Percentiles rank a stretch among this genome's conserved stretches.
phyloP scores from a whole-genome alignment of 345 rosid genomes.

The Syzygium grande region DNA sequence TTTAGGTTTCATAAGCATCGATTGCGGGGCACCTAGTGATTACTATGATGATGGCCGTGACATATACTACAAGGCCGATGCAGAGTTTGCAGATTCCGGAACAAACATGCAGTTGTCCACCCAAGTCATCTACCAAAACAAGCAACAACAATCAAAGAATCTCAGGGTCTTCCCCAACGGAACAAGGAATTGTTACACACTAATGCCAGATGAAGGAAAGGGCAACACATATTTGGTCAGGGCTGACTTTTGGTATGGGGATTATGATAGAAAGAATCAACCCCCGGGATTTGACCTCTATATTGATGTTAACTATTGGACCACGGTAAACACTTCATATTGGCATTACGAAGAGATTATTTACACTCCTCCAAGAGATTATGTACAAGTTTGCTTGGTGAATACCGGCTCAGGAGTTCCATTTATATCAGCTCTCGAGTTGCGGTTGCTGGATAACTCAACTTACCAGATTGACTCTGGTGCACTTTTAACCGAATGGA shows the following conservation, averaged over 20 bases:
- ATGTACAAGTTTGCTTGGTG: slow-evolving; percentile 30
- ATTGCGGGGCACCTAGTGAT: slow-evolving; percentile 7
- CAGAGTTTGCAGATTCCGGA: background rate
- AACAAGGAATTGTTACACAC: slow-evolving; percentile 19
- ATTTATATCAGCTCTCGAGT: slow-evolving; percentile 44
- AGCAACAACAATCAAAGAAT: no score
- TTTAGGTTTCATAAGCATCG: slow-evolving; percentile 17
- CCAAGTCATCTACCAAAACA: no score
- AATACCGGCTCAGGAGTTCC: slow-evolving; percentile 42
- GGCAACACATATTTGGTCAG: slow-evolving; percentile 35
- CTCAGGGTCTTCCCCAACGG: slow-evolving; percentile 15
- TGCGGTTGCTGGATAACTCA: background rate
- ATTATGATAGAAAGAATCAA: slow-evolving; percentile 28
- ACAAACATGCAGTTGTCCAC: background rate
- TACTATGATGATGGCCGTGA: background rate
- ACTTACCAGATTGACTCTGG: background rate
- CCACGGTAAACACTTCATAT: slow-evolving; percentile 1
- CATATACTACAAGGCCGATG: slow-evolving; percentile 8
- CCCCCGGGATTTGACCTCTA: slow-evolving; percentile 37
- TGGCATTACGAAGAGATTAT: slow-evolving; percentile 18
- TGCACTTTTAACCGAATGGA: background rate
- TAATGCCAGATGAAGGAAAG: background rate
- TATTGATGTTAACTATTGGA: slow-evolving; percentile 44
- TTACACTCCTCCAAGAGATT: slow-evolving; percentile 10
- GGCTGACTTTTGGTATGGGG: slow-evolving; percentile 42